A percentile compares a stretch with the other conserved stretches of the same genome.
Conservation (phyloP, 805 yeast genomes). For the Sugiyamaella floridensis region DNA sequence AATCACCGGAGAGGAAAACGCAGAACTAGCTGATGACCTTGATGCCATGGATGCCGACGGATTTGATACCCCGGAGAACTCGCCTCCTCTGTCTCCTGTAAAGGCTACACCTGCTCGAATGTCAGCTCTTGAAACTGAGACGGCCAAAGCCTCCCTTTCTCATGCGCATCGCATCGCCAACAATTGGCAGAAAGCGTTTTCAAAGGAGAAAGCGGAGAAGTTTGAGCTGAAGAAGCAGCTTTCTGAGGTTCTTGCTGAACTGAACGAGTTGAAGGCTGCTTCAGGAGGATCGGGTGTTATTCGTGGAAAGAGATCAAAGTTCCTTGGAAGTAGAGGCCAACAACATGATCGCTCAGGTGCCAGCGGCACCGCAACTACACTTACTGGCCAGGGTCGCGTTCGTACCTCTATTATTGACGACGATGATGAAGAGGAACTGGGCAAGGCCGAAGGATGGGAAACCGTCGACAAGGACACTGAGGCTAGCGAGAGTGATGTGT, state of each 20-base stretch:
- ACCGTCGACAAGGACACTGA: slow-evolving; percentile 1
- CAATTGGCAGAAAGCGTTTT: slow-evolving; percentile 46
- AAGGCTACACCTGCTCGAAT: slow-evolving; percentile 29
- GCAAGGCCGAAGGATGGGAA: slow-evolving; percentile 17
- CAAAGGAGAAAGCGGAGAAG: slow-evolving; percentile 41
- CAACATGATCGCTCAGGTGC: background rate
- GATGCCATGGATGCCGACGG: slow-evolving; percentile 11
- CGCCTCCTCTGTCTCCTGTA: slow-evolving; percentile 31
- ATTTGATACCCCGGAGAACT: slow-evolving; percentile 23
- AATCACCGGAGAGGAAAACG: background rate
- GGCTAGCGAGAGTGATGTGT: slow-evolving; percentile 16
- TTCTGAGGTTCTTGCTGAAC: slow-evolving; percentile 18
- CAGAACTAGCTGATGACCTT: slow-evolving; percentile 7
- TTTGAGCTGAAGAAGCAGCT: slow-evolving; percentile 24
- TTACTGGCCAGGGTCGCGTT: slow-evolving; percentile 2
- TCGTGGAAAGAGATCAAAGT: slow-evolving; percentile 11
- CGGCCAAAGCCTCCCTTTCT: slow-evolving; percentile 54
- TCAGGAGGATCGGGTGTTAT: background rate
- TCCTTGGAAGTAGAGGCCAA: slow-evolving; percentile 2
- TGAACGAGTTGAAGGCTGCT: slow-evolving; percentile 20
- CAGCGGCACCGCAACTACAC: slow-evolving; percentile 1
- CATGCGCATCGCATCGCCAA: slow-evolving; percentile 59
- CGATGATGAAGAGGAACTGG: slow-evolving; percentile 5
- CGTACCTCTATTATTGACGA: slow-evolving; percentile 11
- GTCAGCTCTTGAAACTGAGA: slow-evolving; percentile 51